These are phyloP conservation scores for Fusarium aywerte DNA, from an alignment of 2,329 filamentous ascomycete species.

Conservation along the genomic window DNA sequence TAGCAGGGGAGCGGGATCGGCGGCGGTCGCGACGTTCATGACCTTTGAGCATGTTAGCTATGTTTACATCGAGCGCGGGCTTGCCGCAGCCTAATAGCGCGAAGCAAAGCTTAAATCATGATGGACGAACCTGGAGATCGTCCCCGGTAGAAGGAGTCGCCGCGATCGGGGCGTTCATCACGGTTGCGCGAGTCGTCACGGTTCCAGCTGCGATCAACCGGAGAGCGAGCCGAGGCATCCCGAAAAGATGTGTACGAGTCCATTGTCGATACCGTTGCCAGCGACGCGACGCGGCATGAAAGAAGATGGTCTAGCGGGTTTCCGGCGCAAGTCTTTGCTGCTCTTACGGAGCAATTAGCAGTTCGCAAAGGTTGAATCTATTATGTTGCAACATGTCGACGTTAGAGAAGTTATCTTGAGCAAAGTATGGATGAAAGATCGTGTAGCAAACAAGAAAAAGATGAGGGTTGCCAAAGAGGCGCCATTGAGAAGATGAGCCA, in stretches of 20 bases:
- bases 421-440: constrained; percentile 40
- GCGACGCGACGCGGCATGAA: constrained; percentile 34
- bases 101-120: not conserved
- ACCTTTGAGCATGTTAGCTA: constrained; percentile 51
- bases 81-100: not conserved
- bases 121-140: constrained; percentile 74
- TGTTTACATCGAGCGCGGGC: not conserved
- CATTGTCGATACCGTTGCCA: constrained; percentile 53
- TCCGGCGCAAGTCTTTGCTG: constrained; percentile 11
- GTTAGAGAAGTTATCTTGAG: constrained; percentile 66
- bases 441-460: constrained; percentile 40
- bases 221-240: constrained; percentile 63
- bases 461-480: constrained; percentile 46
- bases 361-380: constrained; percentile 53
- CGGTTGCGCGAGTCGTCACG: constrained; percentile 64
- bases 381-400: constrained; percentile 63
- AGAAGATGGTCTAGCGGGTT: constrained; percentile 4
- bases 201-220: constrained; percentile 63
- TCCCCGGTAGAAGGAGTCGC: constrained; percentile 71
- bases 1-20: constrained; percentile 74
- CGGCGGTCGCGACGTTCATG: constrained; percentile 70
- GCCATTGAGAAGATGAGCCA: constrained; percentile 36
- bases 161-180: constrained; percentile 58
- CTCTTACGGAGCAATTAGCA: constrained; percentile 40
- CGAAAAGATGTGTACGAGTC: constrained; percentile 66